Conservation (phyloP, 2,329 filamentous ascomycete genomes). For the Beauveria pseudobassiana region DNA sequence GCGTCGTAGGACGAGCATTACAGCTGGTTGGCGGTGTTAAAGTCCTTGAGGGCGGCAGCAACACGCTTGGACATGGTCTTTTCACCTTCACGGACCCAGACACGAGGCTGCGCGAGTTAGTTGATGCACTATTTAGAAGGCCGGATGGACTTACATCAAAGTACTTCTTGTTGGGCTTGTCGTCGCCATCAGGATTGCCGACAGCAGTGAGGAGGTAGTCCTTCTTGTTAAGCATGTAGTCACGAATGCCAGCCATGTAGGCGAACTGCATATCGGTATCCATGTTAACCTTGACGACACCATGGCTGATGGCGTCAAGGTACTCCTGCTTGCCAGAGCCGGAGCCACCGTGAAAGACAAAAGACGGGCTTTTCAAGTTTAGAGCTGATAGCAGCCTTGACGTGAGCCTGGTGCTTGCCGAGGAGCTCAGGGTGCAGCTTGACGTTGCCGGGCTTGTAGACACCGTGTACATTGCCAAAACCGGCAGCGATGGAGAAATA, state of each 20-base stretch:
- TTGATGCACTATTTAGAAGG: background rate
- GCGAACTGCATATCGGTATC: slow-evolving; percentile 97
- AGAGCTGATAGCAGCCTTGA: slow-evolving; percentile 69
- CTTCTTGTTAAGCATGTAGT: slow-evolving; percentile 91
- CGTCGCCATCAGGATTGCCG: slow-evolving; percentile 89
- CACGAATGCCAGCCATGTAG: slow-evolving; percentile 85
- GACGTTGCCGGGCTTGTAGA: slow-evolving; percentile 98
- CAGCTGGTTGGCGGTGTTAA: slow-evolving; percentile 51
- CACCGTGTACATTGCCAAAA: slow-evolving; percentile 98
- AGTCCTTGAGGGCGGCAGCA: slow-evolving; percentile 76
- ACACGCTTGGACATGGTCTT: slow-evolving; percentile 89
- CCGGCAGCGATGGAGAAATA: slow-evolving; percentile 98
- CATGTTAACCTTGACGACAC: slow-evolving; percentile 99
- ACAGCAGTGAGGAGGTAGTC: slow-evolving; percentile 83
- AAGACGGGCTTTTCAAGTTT: slow-evolving; percentile 86
- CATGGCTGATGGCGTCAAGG: slow-evolving; percentile 78
- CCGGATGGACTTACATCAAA: slow-evolving; percentile 46
- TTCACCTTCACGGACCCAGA: slow-evolving; percentile 95
- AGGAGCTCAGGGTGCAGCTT: slow-evolving; percentile 94
- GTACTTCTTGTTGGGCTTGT: slow-evolving; percentile 99
- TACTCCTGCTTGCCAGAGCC: slow-evolving; percentile 89
- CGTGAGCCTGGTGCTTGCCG: slow-evolving; percentile 89
- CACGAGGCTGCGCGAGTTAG: slow-evolving; percentile 55
- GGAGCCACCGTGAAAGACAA: slow-evolving; percentile 98
- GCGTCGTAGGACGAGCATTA: slow-evolving; percentile 15